These are phyloP conservation scores for Aspergillus wentii DNA, from an alignment of 495 filamentous ascomycete species.

Conservation along the genomic window DNA sequence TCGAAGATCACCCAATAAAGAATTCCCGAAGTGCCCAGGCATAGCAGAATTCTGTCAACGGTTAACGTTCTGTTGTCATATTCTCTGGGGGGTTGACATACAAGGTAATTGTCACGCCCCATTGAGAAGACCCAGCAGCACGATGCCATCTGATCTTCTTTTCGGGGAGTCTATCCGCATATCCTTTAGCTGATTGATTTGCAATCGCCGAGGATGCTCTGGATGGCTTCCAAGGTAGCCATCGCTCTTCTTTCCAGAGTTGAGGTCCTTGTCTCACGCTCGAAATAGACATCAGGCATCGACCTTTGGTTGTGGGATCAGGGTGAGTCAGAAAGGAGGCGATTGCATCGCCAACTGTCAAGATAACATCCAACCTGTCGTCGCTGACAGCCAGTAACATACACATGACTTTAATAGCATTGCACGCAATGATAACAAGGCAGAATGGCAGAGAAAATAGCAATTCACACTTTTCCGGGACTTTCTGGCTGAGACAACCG, in stretches of 20 bases:
- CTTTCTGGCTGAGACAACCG: conserved; percentile 34
- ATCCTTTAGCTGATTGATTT: background rate
- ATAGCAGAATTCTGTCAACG: background rate
- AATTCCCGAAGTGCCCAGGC: background rate
- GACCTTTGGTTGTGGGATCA: conserved; percentile 29
- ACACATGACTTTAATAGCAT: conserved; percentile 29
- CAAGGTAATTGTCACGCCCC: background rate
- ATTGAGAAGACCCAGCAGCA: background rate
- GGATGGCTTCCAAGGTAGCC: no score
- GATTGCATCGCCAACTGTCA: conserved; percentile 51
- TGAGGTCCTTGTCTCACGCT: background rate
- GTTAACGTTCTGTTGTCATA: background rate
- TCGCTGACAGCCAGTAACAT: conserved; percentile 22
- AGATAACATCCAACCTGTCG: conserved; percentile 26
- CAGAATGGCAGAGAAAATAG: conserved; percentile 37
- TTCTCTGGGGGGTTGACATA: background rate
- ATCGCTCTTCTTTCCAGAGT: background rate
- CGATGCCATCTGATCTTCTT: background rate
- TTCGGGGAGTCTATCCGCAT: background rate
- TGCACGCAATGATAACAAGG: conserved; percentile 13
- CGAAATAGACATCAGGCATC: conserved; percentile 20
- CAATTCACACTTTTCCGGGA: conserved; percentile 32
- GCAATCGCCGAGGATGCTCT: no score
- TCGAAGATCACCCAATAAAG: background rate
- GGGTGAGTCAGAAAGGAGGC: conserved; percentile 38